phyloP scores from a whole-genome alignment of 176 grass and related monocot species.

The Rhipidocladum racemiflorum region DNA sequence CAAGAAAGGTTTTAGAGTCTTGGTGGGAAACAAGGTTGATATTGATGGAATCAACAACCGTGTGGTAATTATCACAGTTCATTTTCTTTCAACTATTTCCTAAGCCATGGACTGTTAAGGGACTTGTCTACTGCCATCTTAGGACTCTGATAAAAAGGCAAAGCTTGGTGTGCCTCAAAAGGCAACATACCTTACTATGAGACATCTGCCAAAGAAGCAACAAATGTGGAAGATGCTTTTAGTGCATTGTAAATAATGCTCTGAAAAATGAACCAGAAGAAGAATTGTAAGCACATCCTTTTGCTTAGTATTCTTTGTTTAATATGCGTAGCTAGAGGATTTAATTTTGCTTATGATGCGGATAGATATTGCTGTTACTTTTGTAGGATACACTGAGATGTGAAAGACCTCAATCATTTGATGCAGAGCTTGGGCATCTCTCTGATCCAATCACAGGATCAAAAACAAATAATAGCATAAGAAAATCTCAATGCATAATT shows the following conservation, averaged over 20 bases:
- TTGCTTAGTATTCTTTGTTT: background rate
- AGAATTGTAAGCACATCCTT: conserved; percentile 56
- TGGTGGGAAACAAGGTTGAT: conserved; percentile 81
- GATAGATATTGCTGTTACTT: conserved; percentile 24
- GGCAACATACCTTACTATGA: conserved; percentile 85
- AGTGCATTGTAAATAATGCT: conserved; percentile 72
- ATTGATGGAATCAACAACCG: conserved; percentile 63
- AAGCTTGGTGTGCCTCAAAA: conserved; percentile 78
- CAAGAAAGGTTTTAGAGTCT: conserved; percentile 90
- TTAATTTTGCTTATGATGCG: background rate
- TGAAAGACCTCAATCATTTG: conserved; percentile 28
- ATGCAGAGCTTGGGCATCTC: background rate
- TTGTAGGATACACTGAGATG: background rate
- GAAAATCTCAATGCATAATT: background rate
- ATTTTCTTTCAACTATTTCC: conserved; percentile 20
- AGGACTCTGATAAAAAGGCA: conserved; percentile 93
- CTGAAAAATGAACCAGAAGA: conserved; percentile 89
- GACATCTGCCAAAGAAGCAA: conserved; percentile 82
- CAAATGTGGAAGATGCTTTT: conserved; percentile 84
- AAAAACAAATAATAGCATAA: background rate
- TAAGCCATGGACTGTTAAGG: conserved; percentile 15
- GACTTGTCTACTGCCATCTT: conserved; percentile 20
- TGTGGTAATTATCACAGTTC: conserved; percentile 48
- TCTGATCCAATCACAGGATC: background rate
- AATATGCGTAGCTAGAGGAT: background rate